Conservation (phyloP, 148 eudicot genomes). For the Arbutus unedo region DNA sequence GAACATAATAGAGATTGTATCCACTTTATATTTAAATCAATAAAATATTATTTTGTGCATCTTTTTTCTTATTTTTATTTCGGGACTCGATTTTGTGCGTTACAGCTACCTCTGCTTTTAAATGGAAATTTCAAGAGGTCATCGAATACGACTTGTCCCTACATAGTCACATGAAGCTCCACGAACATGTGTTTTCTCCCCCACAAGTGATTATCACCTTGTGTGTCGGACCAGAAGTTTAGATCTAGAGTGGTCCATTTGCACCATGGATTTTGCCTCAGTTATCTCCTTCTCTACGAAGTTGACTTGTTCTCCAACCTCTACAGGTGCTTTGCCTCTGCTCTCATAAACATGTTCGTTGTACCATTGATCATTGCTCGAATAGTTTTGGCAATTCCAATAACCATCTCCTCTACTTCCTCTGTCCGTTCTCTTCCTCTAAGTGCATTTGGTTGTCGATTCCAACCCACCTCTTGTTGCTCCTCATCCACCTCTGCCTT, state of each 20-base stretch:
- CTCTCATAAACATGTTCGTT: too few relatives aligned
- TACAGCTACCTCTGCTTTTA: background rate
- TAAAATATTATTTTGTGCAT: too few relatives aligned
- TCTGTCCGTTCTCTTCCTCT: background rate
- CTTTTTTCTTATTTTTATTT: too few relatives aligned
- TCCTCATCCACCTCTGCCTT: background rate
- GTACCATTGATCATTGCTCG: background rate
- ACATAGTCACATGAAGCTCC: conserved; percentile 10
- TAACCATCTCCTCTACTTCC: background rate
- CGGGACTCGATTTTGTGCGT: too few relatives aligned
- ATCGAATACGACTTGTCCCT: conserved; percentile 17
- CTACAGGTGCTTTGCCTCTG: background rate
- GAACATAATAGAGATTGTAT: too few relatives aligned
- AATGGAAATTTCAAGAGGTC: conserved; percentile 13
- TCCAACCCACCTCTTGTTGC: background rate
- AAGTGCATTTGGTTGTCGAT: too few relatives aligned
- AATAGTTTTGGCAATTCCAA: background rate
- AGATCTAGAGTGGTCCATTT: background rate
- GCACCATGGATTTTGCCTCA: background rate
- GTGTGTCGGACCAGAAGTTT: conserved; percentile 18
- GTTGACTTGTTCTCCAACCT: background rate
- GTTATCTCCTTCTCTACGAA: background rate
- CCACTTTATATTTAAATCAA: too few relatives aligned
- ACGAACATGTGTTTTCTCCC: background rate
- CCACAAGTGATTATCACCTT: conserved; percentile 22